Base-by-base conservation (phyloP, 148 eudicot species). In the Vaccinium myrtillus region DNA sequence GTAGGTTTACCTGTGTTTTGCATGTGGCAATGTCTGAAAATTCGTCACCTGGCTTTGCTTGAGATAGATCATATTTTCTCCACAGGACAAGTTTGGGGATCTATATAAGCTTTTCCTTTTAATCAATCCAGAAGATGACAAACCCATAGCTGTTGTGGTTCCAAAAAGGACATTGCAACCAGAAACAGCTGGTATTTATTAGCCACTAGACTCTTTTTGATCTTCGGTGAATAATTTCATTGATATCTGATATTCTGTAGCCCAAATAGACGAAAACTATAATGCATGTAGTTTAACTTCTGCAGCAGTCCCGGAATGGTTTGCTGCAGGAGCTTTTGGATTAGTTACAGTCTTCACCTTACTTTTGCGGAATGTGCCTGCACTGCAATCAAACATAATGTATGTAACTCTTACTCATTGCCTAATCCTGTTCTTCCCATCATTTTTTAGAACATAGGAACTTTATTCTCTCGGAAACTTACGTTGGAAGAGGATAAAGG, bases 71-170 rank as follows among this genome's bases (percentile, higher is more conserved):
- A 75, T 56, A 79, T 86, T 80, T 67, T 83, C 39, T 84, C 77
- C 86, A 82, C 94, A 97, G 99, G 95, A 95, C 87, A 97, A 82
- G 88, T 90, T 97, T 83, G 98, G 93, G 80, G 98, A 97, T 87
- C 88, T 87, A 77, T 95, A 93, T 91, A 97, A 91, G 89, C 87
- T 97, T 86, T 97, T 97, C 87, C 90, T 97, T 79, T 88, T 97
- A 84, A 84, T 88, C 81, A 97, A 97, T 84, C 99, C 98, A 56
- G 99, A 97, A 92, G 99, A 97, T 92, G 99, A 97, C 86, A 95
- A 93, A 85, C 99, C 98, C 82, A 94, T 97, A 59, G 99, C 99
- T 53, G 98, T 97, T 83, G 98, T 97, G 86, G 99, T 97, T 85
- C 99, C 99, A 25, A 91, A 86, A 89, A 92, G 81, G 87, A 95